Evolutionary conservation across 139 green algal species (phyloP).

Genomic region (Zygnema circumcarinatum): DNA sequence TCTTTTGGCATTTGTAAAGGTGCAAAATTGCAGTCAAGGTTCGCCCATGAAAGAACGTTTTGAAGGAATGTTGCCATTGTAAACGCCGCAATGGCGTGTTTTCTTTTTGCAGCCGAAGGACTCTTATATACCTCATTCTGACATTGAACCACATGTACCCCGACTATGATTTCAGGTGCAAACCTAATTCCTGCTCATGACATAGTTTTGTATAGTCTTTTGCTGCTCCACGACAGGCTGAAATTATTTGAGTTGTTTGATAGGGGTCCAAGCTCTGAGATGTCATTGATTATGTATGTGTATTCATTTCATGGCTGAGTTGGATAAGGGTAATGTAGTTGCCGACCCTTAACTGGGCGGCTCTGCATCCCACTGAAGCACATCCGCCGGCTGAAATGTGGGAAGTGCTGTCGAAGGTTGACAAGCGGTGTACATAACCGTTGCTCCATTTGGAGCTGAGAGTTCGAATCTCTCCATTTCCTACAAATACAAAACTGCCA

Average conservation of each 20-base stretch:
- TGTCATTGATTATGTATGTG: no score
- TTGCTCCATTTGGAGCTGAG: constrained; percentile 42
- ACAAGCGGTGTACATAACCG: constrained; percentile 43
- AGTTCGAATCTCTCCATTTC: constrained; percentile 60
- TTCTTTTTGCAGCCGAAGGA: constrained; percentile 85
- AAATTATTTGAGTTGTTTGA: no score
- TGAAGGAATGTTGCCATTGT: no score
- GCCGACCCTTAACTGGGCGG: background rate
- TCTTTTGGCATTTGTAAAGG: no score
- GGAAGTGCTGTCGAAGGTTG: constrained; percentile 55
- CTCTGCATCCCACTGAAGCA: background rate
- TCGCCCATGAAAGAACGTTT: no score
- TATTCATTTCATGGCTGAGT: background rate
- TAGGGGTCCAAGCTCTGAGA: no score
- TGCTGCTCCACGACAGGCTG: no score
- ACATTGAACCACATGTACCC: constrained; percentile 98
- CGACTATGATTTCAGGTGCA: constrained; percentile 94
- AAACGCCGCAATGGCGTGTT: no score
- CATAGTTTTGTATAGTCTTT: no score
- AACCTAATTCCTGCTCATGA: background rate
- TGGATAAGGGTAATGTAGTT: background rate
- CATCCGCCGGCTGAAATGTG: background rate
- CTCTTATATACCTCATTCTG: constrained; percentile 98
- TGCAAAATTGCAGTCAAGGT: no score
- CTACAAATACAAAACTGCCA: background rate